These are phyloP conservation scores for Colletotrichum brevisporum DNA, from an alignment of 2,329 filamentous ascomycete species.

Conservation along the genomic window DNA sequence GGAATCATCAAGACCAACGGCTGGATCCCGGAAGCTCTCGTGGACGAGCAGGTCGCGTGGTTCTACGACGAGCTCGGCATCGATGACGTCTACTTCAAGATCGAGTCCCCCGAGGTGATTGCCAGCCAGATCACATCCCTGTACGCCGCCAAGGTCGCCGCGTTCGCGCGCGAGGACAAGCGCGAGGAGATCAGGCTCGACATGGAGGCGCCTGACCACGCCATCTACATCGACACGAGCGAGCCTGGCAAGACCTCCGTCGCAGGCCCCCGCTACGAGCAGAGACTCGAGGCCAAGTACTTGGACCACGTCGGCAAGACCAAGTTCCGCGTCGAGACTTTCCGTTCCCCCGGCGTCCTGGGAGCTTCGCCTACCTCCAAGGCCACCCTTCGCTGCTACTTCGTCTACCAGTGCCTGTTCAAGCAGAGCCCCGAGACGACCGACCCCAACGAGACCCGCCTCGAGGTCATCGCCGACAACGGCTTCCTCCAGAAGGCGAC, in stretches of 20 bases:
- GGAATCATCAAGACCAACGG: conserved; percentile 82
- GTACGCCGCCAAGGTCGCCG: conserved; percentile 96
- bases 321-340: conserved; percentile 96
- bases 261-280: conserved; percentile 90
- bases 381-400: conserved; percentile 94
- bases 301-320: conserved; percentile 82
- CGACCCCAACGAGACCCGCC: conserved; percentile 82
- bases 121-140: conserved; percentile 95
- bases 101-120: conserved; percentile 88
- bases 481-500: conserved; percentile 97
- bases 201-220: conserved; percentile 94
- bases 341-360: conserved; percentile 88
- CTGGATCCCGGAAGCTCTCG: conserved; percentile 87
- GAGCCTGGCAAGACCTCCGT: conserved; percentile 84
- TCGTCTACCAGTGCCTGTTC: conserved; percentile 97
- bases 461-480: conserved; percentile 92
- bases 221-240: conserved; percentile 98
- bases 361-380: conserved; percentile 77
- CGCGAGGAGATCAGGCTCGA: conserved; percentile 94
- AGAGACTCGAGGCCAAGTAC: conserved; percentile 95
- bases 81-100: conserved; percentile 98
- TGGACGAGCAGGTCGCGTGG: conserved; percentile 91
- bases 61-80: conserved; percentile 99
- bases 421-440: conserved; percentile 80
- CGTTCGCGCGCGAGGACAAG: conserved; percentile 93